Evolutionary conservation across 2,329 filamentous ascomycete species (phyloP).

Genomic region (Stagonosporopsis tanaceti): DNA sequence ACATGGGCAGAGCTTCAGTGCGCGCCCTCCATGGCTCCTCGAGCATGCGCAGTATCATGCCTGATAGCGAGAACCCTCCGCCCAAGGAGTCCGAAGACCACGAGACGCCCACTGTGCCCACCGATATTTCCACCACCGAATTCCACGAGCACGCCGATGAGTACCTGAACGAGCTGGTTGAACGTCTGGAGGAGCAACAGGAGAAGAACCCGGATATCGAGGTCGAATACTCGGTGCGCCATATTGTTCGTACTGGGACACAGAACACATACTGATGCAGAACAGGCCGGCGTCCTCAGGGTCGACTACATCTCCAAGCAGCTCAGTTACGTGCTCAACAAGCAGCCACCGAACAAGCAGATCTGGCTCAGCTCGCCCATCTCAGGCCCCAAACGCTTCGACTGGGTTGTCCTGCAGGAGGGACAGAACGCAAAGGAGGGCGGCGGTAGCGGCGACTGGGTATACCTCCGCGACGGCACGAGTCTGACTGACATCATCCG

Average conservation of each 20-base stretch:
- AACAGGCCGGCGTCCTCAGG: constrained; percentile 85
- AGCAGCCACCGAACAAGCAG: constrained; percentile 95
- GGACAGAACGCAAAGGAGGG: constrained; percentile 81
- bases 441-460: constrained; percentile 77
- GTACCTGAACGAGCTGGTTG: constrained; percentile 70
- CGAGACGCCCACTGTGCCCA: constrained; percentile 59
- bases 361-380: constrained; percentile 96
- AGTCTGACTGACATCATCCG: constrained; percentile 76
- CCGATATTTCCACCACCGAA: constrained; percentile 71
- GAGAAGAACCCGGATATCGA: constrained; percentile 81
- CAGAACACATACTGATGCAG: not conserved
- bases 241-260: not conserved
- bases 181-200: constrained; percentile 73
- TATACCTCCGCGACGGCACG: constrained; percentile 85
- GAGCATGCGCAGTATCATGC: constrained; percentile 51
- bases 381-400: constrained; percentile 91
- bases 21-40: constrained; percentile 41
- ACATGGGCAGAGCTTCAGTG: constrained; percentile 15
- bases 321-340: constrained; percentile 89
- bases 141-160: constrained; percentile 81
- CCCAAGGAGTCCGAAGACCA: constrained; percentile 46
- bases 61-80: constrained; percentile 53
- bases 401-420: constrained; percentile 81
- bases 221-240: constrained; percentile 81
- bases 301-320: constrained; percentile 74